Base-by-base conservation (phyloP, 371 early-diverging fungal genomes). In the Saksenaea vasiformis region DNA sequence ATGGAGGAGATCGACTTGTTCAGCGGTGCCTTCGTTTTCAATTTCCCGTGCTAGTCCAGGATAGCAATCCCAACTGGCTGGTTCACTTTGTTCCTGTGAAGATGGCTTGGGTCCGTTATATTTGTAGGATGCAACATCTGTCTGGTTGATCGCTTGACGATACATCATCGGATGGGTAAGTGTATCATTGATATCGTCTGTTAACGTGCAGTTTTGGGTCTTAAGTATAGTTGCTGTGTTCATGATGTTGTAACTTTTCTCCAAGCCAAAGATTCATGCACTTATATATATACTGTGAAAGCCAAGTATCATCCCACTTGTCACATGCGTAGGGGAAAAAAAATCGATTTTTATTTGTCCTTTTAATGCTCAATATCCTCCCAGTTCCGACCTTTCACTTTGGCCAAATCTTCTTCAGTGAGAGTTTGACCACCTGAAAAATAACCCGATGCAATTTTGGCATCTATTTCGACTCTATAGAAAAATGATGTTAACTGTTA, bases 391-490 rank as follows among this genome's bases (percentile, higher is more conserved):
- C 95, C 95, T 65, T 90, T 91, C 27, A 92, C 90, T 14, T 78
- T 67, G 10, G 84, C 68, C 39, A 94, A 72, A 43, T 85, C 86
- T n/a, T 80, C 80, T 8, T 77, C 81, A 11, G 76, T 78, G 5
- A 90, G 83, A 8, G 84, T 83, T 3, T 70, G 69, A 24, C 89
- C 90, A 10, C 81, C 84, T 2, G 93, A 91, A 71, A 97, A 96
- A 80, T 97, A 97, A 0, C 98, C 98, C 9, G 93, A 85, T 9
- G 97, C 98, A 65, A 97, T 90, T 82, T 97, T 97, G 61, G 98
- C 98, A 66, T 96, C 95, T 70, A 97, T 97, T 77, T 97, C 98
- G 26, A 97, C 98, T 67, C 88, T 82, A 47, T 53, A 34, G 11
- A 8, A 26, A 2, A 61, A 24, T 55, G 24, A 15, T n/a, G 19